phyloP scores from a whole-genome alignment of 441 rosid genomes.

The Erodium moschatum region DNA sequence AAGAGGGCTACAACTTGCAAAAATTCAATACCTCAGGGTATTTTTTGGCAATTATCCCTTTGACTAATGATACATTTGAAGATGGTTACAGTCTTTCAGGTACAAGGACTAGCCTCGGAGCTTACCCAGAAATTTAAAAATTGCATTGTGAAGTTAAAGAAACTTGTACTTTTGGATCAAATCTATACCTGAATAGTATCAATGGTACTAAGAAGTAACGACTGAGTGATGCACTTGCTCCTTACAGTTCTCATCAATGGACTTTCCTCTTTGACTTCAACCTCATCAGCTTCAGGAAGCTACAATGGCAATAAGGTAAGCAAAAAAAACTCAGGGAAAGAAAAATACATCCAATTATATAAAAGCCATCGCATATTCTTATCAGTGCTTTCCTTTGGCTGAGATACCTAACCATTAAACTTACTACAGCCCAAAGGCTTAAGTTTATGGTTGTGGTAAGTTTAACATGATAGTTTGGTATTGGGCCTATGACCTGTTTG shows the following conservation, averaged over 20 bases:
- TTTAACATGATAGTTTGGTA: no score
- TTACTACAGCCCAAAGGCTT: no score
- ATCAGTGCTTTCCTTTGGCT: no score
- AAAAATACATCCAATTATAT: not conserved
- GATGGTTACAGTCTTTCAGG: no score
- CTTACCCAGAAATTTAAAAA: not conserved
- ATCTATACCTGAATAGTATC: slow-evolving; percentile 79
- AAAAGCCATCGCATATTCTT: not conserved
- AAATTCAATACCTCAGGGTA: no score
- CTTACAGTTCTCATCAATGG: slow-evolving; percentile 70
- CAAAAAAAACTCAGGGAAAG: slow-evolving; percentile 1
- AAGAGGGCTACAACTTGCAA: no score
- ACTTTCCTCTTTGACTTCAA: slow-evolving; percentile 59
- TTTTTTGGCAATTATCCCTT: no score
- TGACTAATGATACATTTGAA: no score
- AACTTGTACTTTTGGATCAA: no score
- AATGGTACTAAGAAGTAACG: slow-evolving; percentile 86
- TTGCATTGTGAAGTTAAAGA: not conserved
- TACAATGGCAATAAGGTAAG: slow-evolving; percentile 26
- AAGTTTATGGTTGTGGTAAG: no score
- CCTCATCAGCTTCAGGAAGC: slow-evolving; percentile 58
- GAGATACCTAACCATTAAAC: no score
- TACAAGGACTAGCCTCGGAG: not conserved
- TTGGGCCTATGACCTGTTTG: no score
- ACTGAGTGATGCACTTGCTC: slow-evolving; percentile 94